Base-by-base conservation (phyloP, 2,329 filamentous ascomycete genomes). In the Talaromyces sp. region DNA sequence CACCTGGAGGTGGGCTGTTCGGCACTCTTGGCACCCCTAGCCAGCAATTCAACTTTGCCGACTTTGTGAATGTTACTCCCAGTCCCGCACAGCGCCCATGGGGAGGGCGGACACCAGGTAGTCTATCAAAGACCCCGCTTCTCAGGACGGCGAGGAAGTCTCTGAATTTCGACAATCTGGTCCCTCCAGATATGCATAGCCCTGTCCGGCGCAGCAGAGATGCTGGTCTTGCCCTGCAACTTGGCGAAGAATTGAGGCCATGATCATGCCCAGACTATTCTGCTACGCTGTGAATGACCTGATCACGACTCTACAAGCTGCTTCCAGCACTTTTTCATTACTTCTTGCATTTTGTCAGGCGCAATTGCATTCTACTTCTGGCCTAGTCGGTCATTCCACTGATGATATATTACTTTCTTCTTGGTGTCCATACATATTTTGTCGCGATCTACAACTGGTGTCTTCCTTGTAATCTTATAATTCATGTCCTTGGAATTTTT, bases 21-120 rank as follows among this genome's bases (percentile, higher is more conserved):
- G 87, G 88, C 52, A 84, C 84, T 58, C 84, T 88, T 61, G 88
- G 87, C 68, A 98, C 94, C 0, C 94, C 94, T 0, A 89, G 89
- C 17, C 90, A 93, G 73, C 86, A 84, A 59, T 96, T 98, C 78
- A 96, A 98, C 80, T 96, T 98, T 80, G 88, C 93, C 61, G 95
- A 99, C 75, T 99, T 97, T 79, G 90, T 98, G 75, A 97, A 98
- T 79, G 94, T 98, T 76, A 97, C 95, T 7, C 95, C 95, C 0
- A 97, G 92, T 73, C 95, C 95, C 22, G 95, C 92, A 31, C 95
- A 97, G 80, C 92, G 88, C 70, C 86, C 89, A 10, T 97, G 93
- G 91, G 77, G 77, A 64, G 80, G 80, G 37, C 82, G 85, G 37
- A 89, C 87, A 39, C 87, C 87, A 19, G 81, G 80, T 17, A 79